Base-by-base conservation (phyloP, 208 protist species). In the Tritrichomonas foetus region DNA sequence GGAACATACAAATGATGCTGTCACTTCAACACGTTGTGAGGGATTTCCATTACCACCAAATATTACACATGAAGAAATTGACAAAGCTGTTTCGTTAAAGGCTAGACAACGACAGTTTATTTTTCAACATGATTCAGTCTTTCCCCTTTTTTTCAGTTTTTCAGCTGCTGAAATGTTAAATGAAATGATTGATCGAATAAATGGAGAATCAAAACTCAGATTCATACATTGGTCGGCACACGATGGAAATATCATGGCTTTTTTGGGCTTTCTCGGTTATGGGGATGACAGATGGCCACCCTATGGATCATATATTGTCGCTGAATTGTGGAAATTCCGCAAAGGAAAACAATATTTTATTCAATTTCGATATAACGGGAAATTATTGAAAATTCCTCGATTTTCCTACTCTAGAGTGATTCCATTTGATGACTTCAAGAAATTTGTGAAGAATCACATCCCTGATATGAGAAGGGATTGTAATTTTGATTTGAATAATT, bases 221-320 rank as follows among this genome's bases (percentile, higher is more conserved):
- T 82, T 82, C 22, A 53, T 82, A 47, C 74, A 82, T 82, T 82
- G 74, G 74, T 82, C 74, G 0, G 74, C 74, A 82, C 74, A 82
- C 50, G 74, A 82, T 82, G 74, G 74, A 82, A 82, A 82, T 82
- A 82, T 82, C 8, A 50, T 47, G 3, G 74, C 41, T 0, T 82
- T 82, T 53, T 41, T 82, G 27, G 74, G 74, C 22, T 82, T 50
- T 82, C 1, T 82, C 0, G 74, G 74, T 5, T n/a, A 50, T 53
- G 27, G 14, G 11, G 1, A 0, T 49, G 41, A 36, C 20, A 36
- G 50, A 30, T 50, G 33, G 33, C 74, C 74, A 14, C 74, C n/a
- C 47, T 82, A 82, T 50, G 74, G 74, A 22, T 47, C 74, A 33
- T 82, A 82, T 82, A 82, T 82, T 9, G 50, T 36, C 3, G 41